Percentiles rank a stretch among this genome's conserved stretches.
Evolutionary conservation across 2,329 filamentous ascomycete genomes (phyloP).

Genomic region (Acrodontium crateriforme): DNA sequence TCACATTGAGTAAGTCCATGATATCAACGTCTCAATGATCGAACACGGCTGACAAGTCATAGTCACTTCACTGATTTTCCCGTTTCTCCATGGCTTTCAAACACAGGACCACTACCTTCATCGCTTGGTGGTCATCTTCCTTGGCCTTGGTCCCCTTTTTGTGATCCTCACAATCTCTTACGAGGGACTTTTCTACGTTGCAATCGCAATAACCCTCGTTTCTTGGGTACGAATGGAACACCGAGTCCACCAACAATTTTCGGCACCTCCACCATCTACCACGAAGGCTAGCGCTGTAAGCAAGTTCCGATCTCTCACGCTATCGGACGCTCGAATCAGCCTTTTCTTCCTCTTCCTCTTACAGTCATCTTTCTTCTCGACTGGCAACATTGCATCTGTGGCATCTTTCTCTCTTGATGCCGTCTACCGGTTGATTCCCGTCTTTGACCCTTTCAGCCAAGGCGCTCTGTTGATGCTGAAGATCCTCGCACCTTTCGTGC

Average conservation of each 20-base stretch:
- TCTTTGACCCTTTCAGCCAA: slow-evolving; percentile 91
- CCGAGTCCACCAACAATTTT: slow-evolving; percentile 41
- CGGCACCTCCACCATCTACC: slow-evolving; percentile 3
- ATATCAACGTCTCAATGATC: background rate
- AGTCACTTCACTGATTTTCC: slow-evolving; percentile 64
- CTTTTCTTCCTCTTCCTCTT: slow-evolving; percentile 92
- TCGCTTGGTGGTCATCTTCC: slow-evolving; percentile 73
- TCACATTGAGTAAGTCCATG: slow-evolving; percentile 47
- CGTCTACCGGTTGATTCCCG: slow-evolving; percentile 70
- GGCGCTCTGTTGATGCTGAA: slow-evolving; percentile 77
- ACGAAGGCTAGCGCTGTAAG: slow-evolving; percentile 10
- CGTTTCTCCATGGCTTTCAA: slow-evolving; percentile 65
- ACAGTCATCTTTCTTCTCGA: slow-evolving; percentile 93
- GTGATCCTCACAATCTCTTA: slow-evolving; percentile 95
- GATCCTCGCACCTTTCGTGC: slow-evolving; percentile 80
- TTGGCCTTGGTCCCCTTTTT: slow-evolving; percentile 85
- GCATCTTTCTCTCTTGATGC: slow-evolving; percentile 89
- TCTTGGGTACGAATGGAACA: slow-evolving; percentile 91
- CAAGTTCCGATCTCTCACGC: slow-evolving; percentile 51
- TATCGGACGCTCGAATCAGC: slow-evolving; percentile 76
- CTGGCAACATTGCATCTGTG: slow-evolving; percentile 86
- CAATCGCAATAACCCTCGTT: slow-evolving; percentile 68
- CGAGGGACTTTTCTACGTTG: slow-evolving; percentile 89
- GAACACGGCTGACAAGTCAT: background rate
- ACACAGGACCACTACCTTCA: slow-evolving; percentile 84